Base-by-base conservation (phyloP, 352 stramenopile species). In the Pythium volutum region DNA sequence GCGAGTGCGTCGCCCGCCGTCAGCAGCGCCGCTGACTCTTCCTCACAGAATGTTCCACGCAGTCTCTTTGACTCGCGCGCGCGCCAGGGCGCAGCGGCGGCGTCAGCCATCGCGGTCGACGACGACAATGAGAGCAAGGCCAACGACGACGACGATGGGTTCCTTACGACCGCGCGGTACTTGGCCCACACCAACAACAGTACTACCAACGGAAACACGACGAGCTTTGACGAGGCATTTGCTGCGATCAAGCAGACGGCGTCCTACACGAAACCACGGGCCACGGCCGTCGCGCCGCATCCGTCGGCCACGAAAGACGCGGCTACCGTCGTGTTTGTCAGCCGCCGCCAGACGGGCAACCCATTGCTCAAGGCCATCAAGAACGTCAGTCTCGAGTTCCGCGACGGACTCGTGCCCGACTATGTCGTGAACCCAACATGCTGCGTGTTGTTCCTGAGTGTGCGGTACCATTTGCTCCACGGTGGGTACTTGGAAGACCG, bases 361-460 rank as follows among this genome's bases (percentile, higher is more conserved):
- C 84, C 89, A 12, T 75, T 99, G 64, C 77, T 99, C 27, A 81
- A 89, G 25, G 79, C 91, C 25, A 77, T 99, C 51, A 81, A 85
- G 38, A 98, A 98, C 72, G 95, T 99, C 57, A 86, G 88, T 18
- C 81, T 89, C 47, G 80, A 97, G 62, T 98, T 96, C 69, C 84
- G 84, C 27, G 84, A 92, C 57, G 86, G 86, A 4, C 87, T 98
- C 62, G 73, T 97, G 7, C 88, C 96, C 4, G 96, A 99, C 73
- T 99, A 98, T 68, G 92, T 98, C 20, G 86, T 98, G 64, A 81
- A 91, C n/a, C 52, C 74, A 9, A 88, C 83, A 2, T 79, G 76
- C 49, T 98, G 94, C 61, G 91, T 93, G 29, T 58, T 98, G n/a
- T 97, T 97, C 60, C 64, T 97, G 5, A 96, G 86, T 66, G 70